A percentile compares a stretch with the other conserved stretches of the same genome.
Evolutionary conservation across 2,329 filamentous ascomycete species (phyloP).

Genomic region (Pseudogymnoascus sp.): DNA sequence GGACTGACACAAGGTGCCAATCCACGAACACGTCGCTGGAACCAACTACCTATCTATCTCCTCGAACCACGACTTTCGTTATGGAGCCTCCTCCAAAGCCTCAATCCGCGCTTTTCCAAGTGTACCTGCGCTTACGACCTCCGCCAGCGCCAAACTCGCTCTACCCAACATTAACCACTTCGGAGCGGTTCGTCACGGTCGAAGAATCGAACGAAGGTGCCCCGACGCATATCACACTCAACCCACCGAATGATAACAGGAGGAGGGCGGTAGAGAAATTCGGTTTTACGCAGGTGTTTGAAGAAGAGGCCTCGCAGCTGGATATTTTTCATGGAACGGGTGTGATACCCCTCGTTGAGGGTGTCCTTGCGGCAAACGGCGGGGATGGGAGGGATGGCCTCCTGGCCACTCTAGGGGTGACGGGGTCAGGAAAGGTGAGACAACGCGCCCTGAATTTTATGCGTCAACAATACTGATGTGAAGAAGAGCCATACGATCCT

Average conservation of each 20-base stretch:
- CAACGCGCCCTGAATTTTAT: not conserved
- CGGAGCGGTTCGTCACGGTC: conserved; percentile 71
- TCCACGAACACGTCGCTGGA: not conserved
- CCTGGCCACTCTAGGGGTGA: conserved; percentile 86
- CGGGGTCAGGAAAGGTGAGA: conserved; percentile 86
- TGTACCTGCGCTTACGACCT: conserved; percentile 80
- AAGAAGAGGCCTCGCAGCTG: conserved; percentile 75
- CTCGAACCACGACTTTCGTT: conserved; percentile 8
- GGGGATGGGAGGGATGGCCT: conserved; percentile 81
- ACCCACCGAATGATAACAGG: conserved; percentile 74
- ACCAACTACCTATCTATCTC: not conserved
- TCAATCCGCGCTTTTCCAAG: conserved; percentile 68
- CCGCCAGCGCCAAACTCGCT: conserved; percentile 38
- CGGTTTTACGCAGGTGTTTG: conserved; percentile 87
- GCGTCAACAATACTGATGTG: conserved; percentile 10
- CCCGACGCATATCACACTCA: conserved; percentile 69
- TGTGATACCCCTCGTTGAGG: conserved; percentile 68
- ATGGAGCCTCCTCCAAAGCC: conserved; percentile 39
- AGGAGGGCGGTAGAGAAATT: conserved; percentile 89
- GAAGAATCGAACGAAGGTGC: conserved; percentile 48
- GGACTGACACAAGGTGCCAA: not conserved
- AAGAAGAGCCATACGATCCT: conserved; percentile 88
- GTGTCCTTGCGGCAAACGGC: conserved; percentile 66
- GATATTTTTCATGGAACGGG: conserved; percentile 80
- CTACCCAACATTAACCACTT: conserved; percentile 33